phyloP scores from a whole-genome alignment of 1,284 basidiomycete species.

The Sporisorium graminicola region DNA sequence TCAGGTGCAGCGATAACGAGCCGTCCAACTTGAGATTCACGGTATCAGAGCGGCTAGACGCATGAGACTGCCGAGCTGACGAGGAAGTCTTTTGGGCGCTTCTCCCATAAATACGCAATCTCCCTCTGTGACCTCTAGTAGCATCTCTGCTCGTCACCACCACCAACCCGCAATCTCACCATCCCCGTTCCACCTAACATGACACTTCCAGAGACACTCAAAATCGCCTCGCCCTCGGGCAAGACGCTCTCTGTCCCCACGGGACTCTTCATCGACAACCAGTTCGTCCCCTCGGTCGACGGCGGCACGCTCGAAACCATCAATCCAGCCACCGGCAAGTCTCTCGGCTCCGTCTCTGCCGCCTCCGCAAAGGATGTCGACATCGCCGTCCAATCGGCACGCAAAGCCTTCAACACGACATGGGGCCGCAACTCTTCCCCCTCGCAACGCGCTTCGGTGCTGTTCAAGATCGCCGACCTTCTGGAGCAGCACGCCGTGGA shows the following conservation, averaged over 20 bases:
- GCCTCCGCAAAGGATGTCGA: conserved; percentile 55
- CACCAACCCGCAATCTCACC: neutral
- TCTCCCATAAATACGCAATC: neutral
- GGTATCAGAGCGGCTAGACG: neutral
- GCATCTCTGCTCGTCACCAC: neutral
- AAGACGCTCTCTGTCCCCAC: conserved; percentile 49
- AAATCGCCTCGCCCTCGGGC: conserved; percentile 65
- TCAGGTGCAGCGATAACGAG: neutral
- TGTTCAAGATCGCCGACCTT: conserved; percentile 78
- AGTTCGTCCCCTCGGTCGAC: conserved; percentile 49
- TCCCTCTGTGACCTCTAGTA: neutral
- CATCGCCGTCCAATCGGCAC: conserved; percentile 54
- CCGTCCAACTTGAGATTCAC: too few species aligned
- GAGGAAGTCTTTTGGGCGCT: too few species aligned
- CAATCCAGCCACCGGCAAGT: conserved; percentile 57
- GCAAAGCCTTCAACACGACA: conserved; percentile 49
- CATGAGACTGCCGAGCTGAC: too few species aligned
- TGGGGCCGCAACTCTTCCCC: conserved; percentile 53
- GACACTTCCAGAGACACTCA: conserved; percentile 42
- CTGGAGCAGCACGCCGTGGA: conserved; percentile 80
- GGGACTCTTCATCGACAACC: conserved; percentile 61
- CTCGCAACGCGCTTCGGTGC: conserved; percentile 74
- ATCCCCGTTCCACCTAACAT: conserved; percentile 8
- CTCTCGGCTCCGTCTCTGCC: conserved; percentile 52
- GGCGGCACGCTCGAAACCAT: conserved; percentile 48